phyloP scores from a whole-genome alignment of 1,284 basidiomycete genomes.

The Microbotryum lychnidis-dioicae region DNA sequence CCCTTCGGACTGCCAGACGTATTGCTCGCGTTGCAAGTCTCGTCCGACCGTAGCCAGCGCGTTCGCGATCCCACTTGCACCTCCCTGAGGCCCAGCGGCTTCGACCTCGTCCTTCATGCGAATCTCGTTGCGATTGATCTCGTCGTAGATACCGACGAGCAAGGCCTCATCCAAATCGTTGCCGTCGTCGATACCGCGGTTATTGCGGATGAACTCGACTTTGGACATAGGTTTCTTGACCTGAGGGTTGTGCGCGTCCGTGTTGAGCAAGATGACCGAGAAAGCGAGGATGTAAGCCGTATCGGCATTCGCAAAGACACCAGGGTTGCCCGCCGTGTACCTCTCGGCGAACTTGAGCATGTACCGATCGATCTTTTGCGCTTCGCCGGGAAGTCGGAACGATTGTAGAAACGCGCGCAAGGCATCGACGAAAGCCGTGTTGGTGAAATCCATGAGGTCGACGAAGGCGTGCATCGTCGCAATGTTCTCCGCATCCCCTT shows the following conservation, averaged over 20 bases:
- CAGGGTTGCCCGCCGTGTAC: slow-evolving; percentile 78
- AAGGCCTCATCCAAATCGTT: slow-evolving; percentile 78
- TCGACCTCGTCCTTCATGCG: slow-evolving; percentile 95
- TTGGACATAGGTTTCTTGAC: slow-evolving; percentile 85
- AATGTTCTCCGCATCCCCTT: slow-evolving; percentile 79
- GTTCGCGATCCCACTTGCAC: slow-evolving; percentile 63
- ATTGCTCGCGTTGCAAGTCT: slow-evolving; percentile 87
- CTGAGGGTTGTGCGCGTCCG: slow-evolving; percentile 88
- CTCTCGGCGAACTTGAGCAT: slow-evolving; percentile 97
- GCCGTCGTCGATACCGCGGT: slow-evolving; percentile 86
- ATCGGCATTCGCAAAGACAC: slow-evolving; percentile 70
- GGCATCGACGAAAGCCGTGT: slow-evolving; percentile 74
- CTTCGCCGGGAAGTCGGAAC: slow-evolving; percentile 88
- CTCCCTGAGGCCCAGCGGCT: slow-evolving; percentile 40
- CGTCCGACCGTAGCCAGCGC: slow-evolving; percentile 79
- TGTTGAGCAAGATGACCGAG: slow-evolving; percentile 89
- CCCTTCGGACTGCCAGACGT: slow-evolving; percentile 83
- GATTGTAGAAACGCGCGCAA: slow-evolving; percentile 79
- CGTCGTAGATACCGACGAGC: slow-evolving; percentile 69
- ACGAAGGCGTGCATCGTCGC: slow-evolving; percentile 95
- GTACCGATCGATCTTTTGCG: slow-evolving; percentile 97
- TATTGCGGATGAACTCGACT: slow-evolving; percentile 81
- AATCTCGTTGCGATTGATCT: slow-evolving; percentile 84
- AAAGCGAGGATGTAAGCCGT: slow-evolving; percentile 89
- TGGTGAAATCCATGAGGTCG: slow-evolving; percentile 76